These are phyloP conservation scores for Leptographium flavum DNA, from an alignment of 2,329 filamentous ascomycete species.

Conservation along the genomic window DNA sequence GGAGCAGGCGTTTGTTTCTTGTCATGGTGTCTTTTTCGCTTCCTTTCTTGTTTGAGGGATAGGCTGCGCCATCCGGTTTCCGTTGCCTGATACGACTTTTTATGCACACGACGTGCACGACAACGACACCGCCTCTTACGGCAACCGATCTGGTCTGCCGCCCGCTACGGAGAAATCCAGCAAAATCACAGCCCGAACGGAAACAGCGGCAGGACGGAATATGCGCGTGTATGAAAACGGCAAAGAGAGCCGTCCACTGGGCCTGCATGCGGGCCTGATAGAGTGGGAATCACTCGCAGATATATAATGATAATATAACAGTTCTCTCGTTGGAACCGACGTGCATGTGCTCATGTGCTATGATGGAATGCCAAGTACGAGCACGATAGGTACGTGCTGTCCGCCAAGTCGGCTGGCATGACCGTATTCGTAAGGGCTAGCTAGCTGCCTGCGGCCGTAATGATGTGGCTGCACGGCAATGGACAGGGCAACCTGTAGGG, in stretches of 20 bases:
- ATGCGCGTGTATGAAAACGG: neutral
- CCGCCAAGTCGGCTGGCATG: too few species aligned
- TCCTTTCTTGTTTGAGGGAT: neutral
- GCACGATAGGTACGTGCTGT: neutral
- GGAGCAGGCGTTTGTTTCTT: slow-evolving; percentile 1
- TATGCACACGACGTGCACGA: neutral
- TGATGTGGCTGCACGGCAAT: too few species aligned
- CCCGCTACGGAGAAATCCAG: too few species aligned
- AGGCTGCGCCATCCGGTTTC: neutral
- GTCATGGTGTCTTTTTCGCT: neutral
- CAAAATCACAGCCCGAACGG: too few species aligned
- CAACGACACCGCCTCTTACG: too few species aligned
- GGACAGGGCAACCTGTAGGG: too few species aligned
- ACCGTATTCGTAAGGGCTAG: too few species aligned
- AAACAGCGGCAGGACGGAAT: neutral
- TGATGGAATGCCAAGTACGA: neutral
- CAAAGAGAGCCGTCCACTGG: neutral
- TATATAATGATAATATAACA: slow-evolving; percentile 2
- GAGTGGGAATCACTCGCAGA: neutral
- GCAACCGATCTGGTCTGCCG: too few species aligned
- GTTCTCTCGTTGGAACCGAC: neutral
- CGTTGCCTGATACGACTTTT: neutral
- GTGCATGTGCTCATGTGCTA: too few species aligned
- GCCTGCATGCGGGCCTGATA: neutral
- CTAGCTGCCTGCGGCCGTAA: too few species aligned